A percentile compares a stretch with the other conserved stretches of the same genome.
Evolutionary conservation across 2,329 filamentous ascomycete genomes (phyloP).

Genomic region (Celoporthe dispersa): DNA sequence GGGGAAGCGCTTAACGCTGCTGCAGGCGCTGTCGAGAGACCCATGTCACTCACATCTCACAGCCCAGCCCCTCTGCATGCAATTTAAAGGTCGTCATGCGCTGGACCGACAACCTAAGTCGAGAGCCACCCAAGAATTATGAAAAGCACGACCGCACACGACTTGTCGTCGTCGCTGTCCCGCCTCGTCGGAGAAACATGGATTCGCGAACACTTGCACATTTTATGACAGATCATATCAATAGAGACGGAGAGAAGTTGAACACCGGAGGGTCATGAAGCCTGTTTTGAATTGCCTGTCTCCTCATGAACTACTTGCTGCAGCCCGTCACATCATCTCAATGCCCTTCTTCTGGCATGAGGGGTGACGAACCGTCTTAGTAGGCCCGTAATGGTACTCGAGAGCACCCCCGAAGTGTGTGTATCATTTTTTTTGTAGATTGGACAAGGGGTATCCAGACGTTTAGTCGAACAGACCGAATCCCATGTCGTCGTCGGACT

Average conservation of each 20-base stretch:
- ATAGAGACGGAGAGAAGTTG: background rate
- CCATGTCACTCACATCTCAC: background rate
- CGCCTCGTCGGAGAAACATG: background rate
- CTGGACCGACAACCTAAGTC: background rate
- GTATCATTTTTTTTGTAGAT: constrained; percentile 12
- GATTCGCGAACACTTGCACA: background rate
- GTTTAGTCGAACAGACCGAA: constrained; percentile 78
- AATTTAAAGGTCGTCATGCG: constrained; percentile 11
- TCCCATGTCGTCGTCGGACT: constrained; percentile 78
- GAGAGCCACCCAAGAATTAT: background rate
- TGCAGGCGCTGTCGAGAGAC: background rate
- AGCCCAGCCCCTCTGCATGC: constrained; percentile 1
- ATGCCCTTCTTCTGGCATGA: constrained; percentile 40
- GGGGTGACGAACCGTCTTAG: constrained; percentile 38
- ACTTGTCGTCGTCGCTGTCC: background rate
- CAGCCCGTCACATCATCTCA: constrained; percentile 19
- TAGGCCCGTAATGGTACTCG: constrained; percentile 26
- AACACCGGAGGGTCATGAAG: constrained; percentile 17
- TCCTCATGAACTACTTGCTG: constrained; percentile 24
- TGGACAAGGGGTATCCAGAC: constrained; percentile 26
- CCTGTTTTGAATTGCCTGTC: constrained; percentile 8
- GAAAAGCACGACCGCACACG: background rate
- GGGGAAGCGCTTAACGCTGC: constrained; percentile 4
- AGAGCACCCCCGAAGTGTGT: constrained; percentile 22
- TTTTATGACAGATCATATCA: background rate